Evolutionary conservation across 208 protist genomes (phyloP).

Genomic region (Acanthamoeba healyi): DNA sequence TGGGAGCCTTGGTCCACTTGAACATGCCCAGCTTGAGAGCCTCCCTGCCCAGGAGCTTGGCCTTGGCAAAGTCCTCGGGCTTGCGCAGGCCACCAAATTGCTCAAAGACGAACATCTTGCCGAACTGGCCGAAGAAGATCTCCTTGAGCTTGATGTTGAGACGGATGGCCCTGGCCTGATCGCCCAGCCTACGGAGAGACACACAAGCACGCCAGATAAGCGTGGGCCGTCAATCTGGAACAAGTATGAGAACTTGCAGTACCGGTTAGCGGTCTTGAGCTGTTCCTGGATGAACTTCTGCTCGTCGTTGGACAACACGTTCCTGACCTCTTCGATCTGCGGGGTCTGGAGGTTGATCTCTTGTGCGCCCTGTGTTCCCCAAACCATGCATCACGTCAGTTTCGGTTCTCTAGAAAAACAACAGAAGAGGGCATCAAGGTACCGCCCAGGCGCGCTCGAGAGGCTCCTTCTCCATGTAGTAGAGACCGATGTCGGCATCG

Average conservation of each 20-base stretch:
- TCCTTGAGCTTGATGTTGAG: conserved; percentile 11
- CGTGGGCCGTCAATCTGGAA: too few relatives aligned
- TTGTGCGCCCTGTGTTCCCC: not conserved
- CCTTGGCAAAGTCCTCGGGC: conserved; percentile 15
- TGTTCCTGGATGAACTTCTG: conserved; percentile 64
- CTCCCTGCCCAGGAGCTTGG: conserved; percentile 48
- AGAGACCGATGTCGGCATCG: conserved; percentile 53
- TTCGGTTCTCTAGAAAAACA: not conserved
- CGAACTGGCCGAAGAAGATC: not conserved
- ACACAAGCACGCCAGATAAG: not conserved
- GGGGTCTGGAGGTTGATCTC: conserved; percentile 41
- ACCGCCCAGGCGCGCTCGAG: conserved; percentile 39
- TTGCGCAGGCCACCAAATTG: not conserved
- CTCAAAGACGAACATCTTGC: not conserved
- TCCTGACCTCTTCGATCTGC: conserved; percentile 40
- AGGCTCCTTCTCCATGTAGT: conserved; percentile 60
- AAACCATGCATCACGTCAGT: not conserved
- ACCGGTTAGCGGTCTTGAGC: conserved; percentile 12
- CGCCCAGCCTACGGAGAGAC: not conserved
- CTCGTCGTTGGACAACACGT: not conserved
- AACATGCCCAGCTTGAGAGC: not conserved
- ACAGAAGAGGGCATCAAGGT: not conserved
- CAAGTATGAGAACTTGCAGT: too few relatives aligned
- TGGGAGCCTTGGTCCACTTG: not conserved
- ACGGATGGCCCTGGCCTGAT: not conserved